Conservation (phyloP, 768 basidiomycete genomes). For the Tubosaeta sp. region DNA sequence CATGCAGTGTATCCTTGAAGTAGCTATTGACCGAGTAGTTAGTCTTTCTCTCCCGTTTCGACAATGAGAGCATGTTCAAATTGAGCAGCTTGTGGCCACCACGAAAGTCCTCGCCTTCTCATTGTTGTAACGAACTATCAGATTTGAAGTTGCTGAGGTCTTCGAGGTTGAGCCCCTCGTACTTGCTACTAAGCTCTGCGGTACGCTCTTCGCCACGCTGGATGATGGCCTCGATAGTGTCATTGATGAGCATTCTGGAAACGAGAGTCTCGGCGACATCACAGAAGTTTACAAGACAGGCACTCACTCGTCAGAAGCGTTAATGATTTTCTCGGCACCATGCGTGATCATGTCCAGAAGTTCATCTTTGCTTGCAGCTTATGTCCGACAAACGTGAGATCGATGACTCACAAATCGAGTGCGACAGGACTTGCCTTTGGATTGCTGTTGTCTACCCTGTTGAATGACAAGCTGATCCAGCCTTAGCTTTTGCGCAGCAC, state of each 20-base stretch:
- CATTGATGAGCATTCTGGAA: slow-evolving; percentile 67
- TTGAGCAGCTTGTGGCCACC: slow-evolving; percentile 67
- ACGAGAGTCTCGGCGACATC: neutral
- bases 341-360: slow-evolving; percentile 97
- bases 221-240: slow-evolving; percentile 94
- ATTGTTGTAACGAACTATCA: slow-evolving; percentile 85
- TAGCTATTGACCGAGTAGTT: slow-evolving; percentile 96
- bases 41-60: slow-evolving; percentile 89
- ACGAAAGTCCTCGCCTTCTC: slow-evolving; percentile 94
- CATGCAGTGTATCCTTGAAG: slow-evolving; percentile 87
- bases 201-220: slow-evolving; percentile 88
- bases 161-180: slow-evolving; percentile 87
- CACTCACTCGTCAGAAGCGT: slow-evolving; percentile 64
- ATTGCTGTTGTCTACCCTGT: slow-evolving; percentile 80
- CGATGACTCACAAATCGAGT: neutral
- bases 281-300: neutral
- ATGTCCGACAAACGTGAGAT: neutral
- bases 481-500: slow-evolving; percentile 92
- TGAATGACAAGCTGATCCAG: slow-evolving; percentile 97
- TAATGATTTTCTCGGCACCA: slow-evolving; percentile 96
- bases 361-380: slow-evolving; percentile 92
- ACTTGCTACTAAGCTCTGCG: slow-evolving; percentile 82
- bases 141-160: slow-evolving; percentile 97
- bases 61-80: slow-evolving; percentile 77
- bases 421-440: slow-evolving; percentile 55